Percentiles rank a stretch among this genome's conserved stretches.
These are phyloP conservation scores for Paragyromitra xinjiangensis DNA, from an alignment of 495 filamentous ascomycete species.

Conservation along the genomic window DNA sequence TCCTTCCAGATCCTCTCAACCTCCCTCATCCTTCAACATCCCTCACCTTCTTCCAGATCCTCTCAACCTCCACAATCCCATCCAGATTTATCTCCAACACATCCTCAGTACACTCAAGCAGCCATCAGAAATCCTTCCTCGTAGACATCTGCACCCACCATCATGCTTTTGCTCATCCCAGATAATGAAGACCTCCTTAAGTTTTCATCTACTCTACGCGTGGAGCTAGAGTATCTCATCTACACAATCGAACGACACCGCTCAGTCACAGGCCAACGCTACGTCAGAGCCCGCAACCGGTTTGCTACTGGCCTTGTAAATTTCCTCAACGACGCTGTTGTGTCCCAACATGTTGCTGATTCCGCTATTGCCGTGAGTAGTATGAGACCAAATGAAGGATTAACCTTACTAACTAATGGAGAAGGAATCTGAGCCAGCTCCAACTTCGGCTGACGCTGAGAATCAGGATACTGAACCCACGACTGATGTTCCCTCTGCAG, in stretches of 20 bases:
- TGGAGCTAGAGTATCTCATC: slow-evolving; percentile 31
- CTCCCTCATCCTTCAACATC: background rate
- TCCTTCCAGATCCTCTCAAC: too few species aligned
- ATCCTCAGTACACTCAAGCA: background rate
- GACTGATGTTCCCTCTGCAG: background rate
- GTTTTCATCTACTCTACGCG: background rate
- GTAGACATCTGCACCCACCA: background rate
- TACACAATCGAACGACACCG: slow-evolving; percentile 22
- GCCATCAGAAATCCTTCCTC: too few species aligned
- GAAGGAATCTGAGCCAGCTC: background rate
- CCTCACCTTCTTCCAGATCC: background rate
- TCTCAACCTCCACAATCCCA: background rate
- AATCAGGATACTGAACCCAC: background rate
- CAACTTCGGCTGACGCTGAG: background rate
- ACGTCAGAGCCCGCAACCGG: background rate
- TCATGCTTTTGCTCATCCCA: slow-evolving; percentile 7
- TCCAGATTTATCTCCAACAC: background rate
- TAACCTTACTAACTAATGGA: background rate
- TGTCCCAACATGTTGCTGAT: background rate
- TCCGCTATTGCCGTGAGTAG: slow-evolving; percentile 5
- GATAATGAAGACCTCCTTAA: slow-evolving; percentile 19
- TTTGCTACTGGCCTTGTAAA: slow-evolving; percentile 13
- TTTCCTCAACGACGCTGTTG: slow-evolving; percentile 5
- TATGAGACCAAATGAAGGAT: background rate
- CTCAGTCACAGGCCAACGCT: background rate